Percentiles rank a stretch among this genome's conserved stretches.
phyloP scores from a whole-genome alignment of 1,284 basidiomycete species.

The Trichosporon ovoides region DNA sequence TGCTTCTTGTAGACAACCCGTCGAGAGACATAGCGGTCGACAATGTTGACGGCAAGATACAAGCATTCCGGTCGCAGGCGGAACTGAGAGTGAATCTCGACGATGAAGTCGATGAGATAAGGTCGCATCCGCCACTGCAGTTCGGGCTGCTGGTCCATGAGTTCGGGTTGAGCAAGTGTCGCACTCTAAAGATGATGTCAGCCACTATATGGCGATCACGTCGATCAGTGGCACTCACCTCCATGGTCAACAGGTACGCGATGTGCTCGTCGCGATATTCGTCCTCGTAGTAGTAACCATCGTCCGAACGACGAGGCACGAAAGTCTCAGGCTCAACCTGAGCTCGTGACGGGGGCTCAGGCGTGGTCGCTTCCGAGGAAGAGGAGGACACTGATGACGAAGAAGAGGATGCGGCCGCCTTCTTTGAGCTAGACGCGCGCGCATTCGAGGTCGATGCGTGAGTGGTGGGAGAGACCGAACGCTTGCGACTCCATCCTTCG shows the following conservation, averaged over 20 bases:
- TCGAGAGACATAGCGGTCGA: constrained; percentile 98
- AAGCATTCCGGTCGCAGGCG: constrained; percentile 95
- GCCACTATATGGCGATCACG: neutral
- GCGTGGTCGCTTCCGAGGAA: too few species aligned
- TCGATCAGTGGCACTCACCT: constrained; percentile 60
- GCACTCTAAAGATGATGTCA: constrained; percentile 55
- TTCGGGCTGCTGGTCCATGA: constrained; percentile 99
- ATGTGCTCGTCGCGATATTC: constrained; percentile 93
- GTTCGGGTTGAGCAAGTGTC: constrained; percentile 81
- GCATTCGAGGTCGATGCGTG: constrained; percentile 2
- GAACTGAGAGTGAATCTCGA: constrained; percentile 97
- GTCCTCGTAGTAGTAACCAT: constrained; percentile 61
- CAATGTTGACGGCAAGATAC: constrained; percentile 96
- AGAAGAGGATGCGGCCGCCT: constrained; percentile 6
- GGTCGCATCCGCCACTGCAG: constrained; percentile 98
- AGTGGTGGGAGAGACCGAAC: constrained; percentile 35
- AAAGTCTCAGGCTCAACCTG: neutral
- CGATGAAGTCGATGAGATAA: constrained; percentile 95
- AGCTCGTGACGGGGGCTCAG: neutral
- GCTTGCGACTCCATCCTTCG: constrained; percentile 41
- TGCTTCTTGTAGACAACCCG: constrained; percentile 98
- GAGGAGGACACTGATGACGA: too few species aligned
- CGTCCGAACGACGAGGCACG: constrained; percentile 33
- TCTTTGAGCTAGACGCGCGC: constrained; percentile 21
- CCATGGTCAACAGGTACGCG: constrained; percentile 93